phyloP scores from a whole-genome alignment of 305 asterid genomes.

The Fraxinus paxiana region DNA sequence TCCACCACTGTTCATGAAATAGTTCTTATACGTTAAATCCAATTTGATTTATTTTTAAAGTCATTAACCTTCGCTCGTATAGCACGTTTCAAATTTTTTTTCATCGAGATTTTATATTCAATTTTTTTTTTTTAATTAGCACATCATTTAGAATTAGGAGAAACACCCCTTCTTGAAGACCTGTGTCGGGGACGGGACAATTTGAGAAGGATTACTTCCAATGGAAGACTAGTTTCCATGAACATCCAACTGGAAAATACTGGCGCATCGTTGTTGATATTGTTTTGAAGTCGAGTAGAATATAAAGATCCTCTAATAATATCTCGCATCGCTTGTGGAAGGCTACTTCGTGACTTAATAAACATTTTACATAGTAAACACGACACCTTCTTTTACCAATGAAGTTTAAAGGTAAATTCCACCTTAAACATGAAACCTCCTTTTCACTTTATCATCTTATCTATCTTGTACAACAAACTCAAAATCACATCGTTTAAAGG shows the following conservation, averaged over 20 bases:
- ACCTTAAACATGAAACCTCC: neutral
- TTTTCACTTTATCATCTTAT: neutral
- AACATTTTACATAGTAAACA: neutral
- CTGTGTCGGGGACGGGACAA: neutral
- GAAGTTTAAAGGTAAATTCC: neutral
- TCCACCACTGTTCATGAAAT: too few species aligned
- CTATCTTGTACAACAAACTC: neutral
- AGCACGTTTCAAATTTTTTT: too few species aligned
- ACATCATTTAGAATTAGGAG: neutral
- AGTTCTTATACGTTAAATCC: too few species aligned
- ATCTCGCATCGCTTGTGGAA: neutral
- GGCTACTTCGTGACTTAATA: neutral
- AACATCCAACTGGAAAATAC: neutral
- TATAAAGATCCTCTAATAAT: neutral
- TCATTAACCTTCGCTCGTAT: neutral
- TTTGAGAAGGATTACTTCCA: neutral
- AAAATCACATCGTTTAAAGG: neutral
- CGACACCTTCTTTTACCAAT: neutral
- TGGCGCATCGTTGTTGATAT: neutral
- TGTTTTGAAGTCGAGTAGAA: neutral
- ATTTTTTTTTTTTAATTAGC: neutral
- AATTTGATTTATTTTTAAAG: too few species aligned
- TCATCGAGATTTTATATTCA: too few species aligned
- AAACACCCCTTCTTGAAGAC: neutral
- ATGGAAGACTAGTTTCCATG: neutral